phyloP scores from a whole-genome alignment of 2,329 filamentous ascomycete species.

The Akanthomyces dipterigenus region DNA sequence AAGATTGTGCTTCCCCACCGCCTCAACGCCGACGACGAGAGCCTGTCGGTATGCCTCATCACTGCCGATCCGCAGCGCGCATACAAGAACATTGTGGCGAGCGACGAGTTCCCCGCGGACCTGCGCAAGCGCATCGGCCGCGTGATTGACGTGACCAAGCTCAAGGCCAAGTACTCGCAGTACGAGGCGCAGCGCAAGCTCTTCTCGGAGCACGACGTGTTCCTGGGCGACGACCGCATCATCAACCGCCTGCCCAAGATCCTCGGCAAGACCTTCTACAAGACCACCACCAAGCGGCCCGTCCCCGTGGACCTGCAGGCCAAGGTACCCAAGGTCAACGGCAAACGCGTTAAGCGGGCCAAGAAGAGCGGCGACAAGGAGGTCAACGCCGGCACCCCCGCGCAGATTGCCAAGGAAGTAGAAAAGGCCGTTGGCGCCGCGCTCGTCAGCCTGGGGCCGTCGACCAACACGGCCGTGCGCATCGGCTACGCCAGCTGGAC shows the following conservation, averaged over 20 bases:
- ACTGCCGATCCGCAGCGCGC: conserved; percentile 72
- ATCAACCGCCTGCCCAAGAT: conserved; percentile 64
- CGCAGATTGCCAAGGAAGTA: conserved; percentile 72
- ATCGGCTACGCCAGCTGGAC: conserved; percentile 71
- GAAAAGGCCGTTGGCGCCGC: conserved; percentile 70
- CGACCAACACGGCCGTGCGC: conserved; percentile 72
- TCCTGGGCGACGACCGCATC: conserved; percentile 87
- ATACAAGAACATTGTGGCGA: conserved; percentile 82
- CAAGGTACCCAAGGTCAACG: conserved; percentile 53
- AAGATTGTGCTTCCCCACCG: conserved; percentile 76
- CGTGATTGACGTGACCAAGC: conserved; percentile 75
- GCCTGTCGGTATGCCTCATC: conserved; percentile 75
- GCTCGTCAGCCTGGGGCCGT: conserved; percentile 71
- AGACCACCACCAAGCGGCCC: conserved; percentile 73
- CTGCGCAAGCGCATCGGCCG: conserved; percentile 63
- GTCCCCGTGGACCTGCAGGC: conserved; percentile 70
- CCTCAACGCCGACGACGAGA: conserved; percentile 50
- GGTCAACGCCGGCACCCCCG: conserved; percentile 46
- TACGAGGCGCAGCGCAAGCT: conserved; percentile 85
- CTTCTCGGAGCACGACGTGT: conserved; percentile 80
- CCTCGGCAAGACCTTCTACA: conserved; percentile 91
- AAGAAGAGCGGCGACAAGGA: conserved; percentile 40
- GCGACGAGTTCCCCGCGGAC: conserved; percentile 61
- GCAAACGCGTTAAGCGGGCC: conserved; percentile 49
- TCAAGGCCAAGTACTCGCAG: conserved; percentile 74